Conservation (phyloP, 768 basidiomycete species). For the Suillus occidentalis region DNA sequence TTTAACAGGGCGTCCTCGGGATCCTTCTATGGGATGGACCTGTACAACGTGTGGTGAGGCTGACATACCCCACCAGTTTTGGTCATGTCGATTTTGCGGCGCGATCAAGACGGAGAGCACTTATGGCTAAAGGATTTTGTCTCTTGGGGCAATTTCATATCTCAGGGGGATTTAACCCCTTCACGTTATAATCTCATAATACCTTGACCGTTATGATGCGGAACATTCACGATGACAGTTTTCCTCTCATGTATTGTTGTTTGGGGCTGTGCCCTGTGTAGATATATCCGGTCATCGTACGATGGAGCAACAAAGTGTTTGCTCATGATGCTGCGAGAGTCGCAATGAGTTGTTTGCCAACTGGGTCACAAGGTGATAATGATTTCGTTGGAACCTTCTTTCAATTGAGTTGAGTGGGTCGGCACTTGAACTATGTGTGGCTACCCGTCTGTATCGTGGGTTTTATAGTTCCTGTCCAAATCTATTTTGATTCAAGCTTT, state of each 20-base stretch:
- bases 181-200: background rate
- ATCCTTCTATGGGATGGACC: constrained; percentile 52
- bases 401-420: background rate
- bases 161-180: background rate
- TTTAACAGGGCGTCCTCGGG: constrained; percentile 36
- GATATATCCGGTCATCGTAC: background rate
- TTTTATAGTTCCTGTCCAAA: background rate
- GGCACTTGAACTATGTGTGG: too few species aligned
- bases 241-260: background rate
- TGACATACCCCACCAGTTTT: constrained; percentile 62
- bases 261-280: background rate
- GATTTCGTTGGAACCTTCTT: background rate
- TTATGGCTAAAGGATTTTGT: background rate
- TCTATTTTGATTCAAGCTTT: background rate
- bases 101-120: constrained; percentile 49
- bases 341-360: background rate
- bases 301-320: background rate
- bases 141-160: background rate
- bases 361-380: background rate
- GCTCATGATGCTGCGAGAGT: background rate
- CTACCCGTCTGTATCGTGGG: background rate
- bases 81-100: constrained; percentile 78
- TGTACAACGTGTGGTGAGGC: constrained; percentile 64
- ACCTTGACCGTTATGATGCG: background rate
- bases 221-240: background rate